Evolutionary conservation across 2,329 filamentous ascomycete genomes (phyloP).

Genomic region (Fusarium mexicanum): DNA sequence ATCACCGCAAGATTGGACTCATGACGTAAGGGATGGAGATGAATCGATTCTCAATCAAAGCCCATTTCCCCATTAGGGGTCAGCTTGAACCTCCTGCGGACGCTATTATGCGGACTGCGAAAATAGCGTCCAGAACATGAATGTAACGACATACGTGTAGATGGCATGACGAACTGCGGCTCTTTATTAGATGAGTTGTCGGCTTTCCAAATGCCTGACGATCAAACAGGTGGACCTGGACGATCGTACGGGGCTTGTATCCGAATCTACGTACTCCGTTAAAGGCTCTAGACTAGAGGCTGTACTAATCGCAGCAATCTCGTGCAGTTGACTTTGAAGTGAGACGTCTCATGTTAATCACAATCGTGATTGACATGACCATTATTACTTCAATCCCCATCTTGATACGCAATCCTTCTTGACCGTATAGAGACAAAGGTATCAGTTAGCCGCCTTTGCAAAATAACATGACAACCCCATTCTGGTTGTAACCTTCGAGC

Average conservation of each 20-base stretch:
- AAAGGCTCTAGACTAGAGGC: background rate
- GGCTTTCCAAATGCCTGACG: constrained; percentile 35
- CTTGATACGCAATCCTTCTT: constrained; percentile 34
- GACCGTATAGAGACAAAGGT: background rate
- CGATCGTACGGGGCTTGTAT: constrained; percentile 19
- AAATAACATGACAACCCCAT: background rate
- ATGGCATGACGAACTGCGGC: constrained; percentile 25
- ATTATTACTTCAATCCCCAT: constrained; percentile 12
- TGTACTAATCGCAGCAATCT: background rate
- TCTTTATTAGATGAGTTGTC: constrained; percentile 26
- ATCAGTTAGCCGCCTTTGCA: background rate
- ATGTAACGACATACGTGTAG: constrained; percentile 1
- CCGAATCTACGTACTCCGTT: background rate
- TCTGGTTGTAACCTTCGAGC: constrained; percentile 21
- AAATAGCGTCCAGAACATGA: constrained; percentile 9
- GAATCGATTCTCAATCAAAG: constrained; percentile 5
- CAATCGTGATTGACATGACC: constrained; percentile 1
- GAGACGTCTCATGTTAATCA: constrained; percentile 13
- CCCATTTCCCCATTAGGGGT: constrained; percentile 28
- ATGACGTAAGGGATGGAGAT: constrained; percentile 37
- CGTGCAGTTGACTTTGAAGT: constrained; percentile 8
- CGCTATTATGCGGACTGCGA: constrained; percentile 10
- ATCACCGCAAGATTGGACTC: background rate
- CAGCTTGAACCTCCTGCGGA: constrained; percentile 16
- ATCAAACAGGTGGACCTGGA: constrained; percentile 36